Evolutionary conservation across 2,329 filamentous ascomycete genomes (phyloP), one percentile per base, ranked within the genome.

Genomic region (Bipolaris victoriae): DNA sequence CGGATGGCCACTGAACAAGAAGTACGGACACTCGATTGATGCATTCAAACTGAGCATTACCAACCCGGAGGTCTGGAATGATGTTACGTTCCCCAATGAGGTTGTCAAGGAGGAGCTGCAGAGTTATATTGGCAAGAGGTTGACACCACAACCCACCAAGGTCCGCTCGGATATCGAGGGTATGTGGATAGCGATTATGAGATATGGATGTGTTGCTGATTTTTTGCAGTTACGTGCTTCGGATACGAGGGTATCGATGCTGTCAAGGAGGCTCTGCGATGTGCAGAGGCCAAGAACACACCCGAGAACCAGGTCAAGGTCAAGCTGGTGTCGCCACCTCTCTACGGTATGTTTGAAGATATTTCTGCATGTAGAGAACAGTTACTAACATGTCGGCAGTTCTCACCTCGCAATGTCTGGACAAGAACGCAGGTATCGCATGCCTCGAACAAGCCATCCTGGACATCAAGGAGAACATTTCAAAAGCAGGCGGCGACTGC

Each of bases 31-130:
- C 79, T 88, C 94, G 11, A 91, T 98, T 66, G 95, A 99, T 77
- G 95, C 96, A 10, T 99, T 99, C 85, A 99, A 98, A 85, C 89
- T 98, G 61, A 96, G 92, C 66, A 99, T 99, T 82, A 98, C 95
- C 61, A 98, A 98, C 82, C 90, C 93, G 53, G 92, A 96, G 66
- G 92, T 98, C 52, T 99, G 95, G 95, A 89, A 90, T 69, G 94
- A 96, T 67, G 90, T 96, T 69, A 86, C 85, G 50, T 99, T 99
- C 83, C 88, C 93, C 65, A 96, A 84, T 80, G 87, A 94, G 41
- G 84, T 89, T 31, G 91, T 96, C 72, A 89, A 90, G 74, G 90
- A 95, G 62, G 95, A 99, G 81, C 83, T 99, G 64, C 90, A 92
- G 82, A 88, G 88, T 64, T 99, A 99, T 81, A 99, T 99, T 78